phyloP scores from a whole-genome alignment of 2,329 filamentous ascomycete species.

The Neopestalotiopsis sp. region DNA sequence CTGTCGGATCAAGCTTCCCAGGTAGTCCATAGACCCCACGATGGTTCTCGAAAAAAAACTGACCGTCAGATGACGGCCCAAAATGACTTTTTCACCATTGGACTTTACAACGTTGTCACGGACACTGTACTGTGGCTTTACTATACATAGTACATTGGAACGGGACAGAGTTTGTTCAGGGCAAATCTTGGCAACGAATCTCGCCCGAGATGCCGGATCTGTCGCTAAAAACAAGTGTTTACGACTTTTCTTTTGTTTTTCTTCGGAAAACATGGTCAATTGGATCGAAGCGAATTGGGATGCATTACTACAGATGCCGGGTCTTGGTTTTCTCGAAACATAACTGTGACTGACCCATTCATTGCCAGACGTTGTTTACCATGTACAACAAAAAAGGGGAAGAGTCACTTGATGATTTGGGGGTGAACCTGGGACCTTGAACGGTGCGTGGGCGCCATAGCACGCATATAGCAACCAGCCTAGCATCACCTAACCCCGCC shows the following conservation, averaged over 20 bases:
- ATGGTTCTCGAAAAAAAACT: background rate
- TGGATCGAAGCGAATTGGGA: too few relatives aligned
- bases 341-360: background rate
- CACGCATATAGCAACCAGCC: background rate
- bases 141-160: background rate
- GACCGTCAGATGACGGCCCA: conserved; percentile 8
- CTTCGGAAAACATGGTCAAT: too few relatives aligned
- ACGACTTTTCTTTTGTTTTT: background rate
- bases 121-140: background rate
- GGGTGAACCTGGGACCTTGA: background rate
- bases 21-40: conserved; percentile 11
- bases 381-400: background rate
- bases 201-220: background rate
- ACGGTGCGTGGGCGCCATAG: conserved; percentile 1
- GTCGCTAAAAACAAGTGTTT: background rate
- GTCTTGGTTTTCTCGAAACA: background rate
- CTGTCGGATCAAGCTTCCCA: conserved; percentile 11
- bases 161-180: conserved; percentile 6
- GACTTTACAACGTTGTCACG: background rate
- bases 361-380: background rate
- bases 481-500: conserved; percentile 16
- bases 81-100: background rate
- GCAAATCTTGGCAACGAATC: background rate
- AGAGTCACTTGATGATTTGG: background rate
- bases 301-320: background rate